Conservation (phyloP, 2,329 filamentous ascomycete species). For the Hyphodiscus sp. region DNA sequence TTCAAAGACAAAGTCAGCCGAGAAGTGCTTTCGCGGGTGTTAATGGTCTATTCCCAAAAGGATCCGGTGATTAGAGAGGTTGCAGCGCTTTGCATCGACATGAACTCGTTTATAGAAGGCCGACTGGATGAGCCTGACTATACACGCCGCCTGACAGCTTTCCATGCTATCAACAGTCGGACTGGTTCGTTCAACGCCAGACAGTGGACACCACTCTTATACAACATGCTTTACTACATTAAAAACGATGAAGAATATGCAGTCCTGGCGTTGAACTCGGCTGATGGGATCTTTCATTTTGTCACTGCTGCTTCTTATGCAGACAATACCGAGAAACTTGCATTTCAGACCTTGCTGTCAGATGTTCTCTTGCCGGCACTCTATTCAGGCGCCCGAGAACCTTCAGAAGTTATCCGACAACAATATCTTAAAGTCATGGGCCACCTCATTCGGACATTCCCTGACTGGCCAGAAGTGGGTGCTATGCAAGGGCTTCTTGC, state of each 20-base stretch:
- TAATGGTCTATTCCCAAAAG: conserved; percentile 62
- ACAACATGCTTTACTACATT: conserved; percentile 86
- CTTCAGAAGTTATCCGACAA: conserved; percentile 75
- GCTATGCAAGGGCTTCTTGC: conserved; percentile 69
- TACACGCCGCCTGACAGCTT: conserved; percentile 71
- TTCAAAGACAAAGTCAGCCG: conserved; percentile 79
- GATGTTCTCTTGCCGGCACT: conserved; percentile 67
- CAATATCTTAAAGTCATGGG: conserved; percentile 79
- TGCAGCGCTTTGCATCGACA: conserved; percentile 63
- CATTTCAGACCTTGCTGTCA: conserved; percentile 53
- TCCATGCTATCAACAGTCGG: conserved; percentile 62
- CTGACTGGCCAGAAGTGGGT: conserved; percentile 61
- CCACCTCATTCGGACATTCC: conserved; percentile 65
- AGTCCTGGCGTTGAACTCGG: conserved; percentile 72
- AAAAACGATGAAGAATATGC: conserved; percentile 82
- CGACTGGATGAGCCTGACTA: conserved; percentile 85
- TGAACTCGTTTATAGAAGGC: conserved; percentile 71
- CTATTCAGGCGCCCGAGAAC: conserved; percentile 67
- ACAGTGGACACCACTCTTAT: conserved; percentile 82
- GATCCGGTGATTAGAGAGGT: conserved; percentile 55
- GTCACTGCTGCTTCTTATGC: conserved; percentile 49
- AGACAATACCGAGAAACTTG: conserved; percentile 35
- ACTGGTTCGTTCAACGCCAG: conserved; percentile 53
- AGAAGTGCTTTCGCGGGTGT: conserved; percentile 63
- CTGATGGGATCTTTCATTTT: conserved; percentile 72